Evolutionary conservation across 805 yeast genomes (phyloP).

Genomic region (Starmera quercuum): DNA sequence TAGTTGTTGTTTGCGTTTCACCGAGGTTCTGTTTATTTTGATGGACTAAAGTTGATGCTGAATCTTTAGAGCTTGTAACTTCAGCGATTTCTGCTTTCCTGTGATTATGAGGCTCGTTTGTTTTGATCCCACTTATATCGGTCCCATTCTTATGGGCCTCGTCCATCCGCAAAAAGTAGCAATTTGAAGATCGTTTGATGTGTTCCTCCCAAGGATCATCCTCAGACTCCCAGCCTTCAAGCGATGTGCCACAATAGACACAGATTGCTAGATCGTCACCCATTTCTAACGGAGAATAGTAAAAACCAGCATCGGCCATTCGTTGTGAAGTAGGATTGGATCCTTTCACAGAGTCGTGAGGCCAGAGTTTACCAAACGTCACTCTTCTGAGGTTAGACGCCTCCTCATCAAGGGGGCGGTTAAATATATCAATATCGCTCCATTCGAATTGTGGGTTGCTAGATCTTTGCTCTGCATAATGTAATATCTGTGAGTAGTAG

Average conservation of each 20-base stretch:
- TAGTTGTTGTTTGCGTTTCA: too few species aligned
- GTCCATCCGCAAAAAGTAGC: conserved; percentile 31
- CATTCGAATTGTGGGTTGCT: conserved; percentile 11
- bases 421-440: conserved; percentile 15
- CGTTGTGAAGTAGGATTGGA: conserved; percentile 30
- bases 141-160: too few species aligned
- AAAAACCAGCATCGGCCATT: conserved; percentile 60
- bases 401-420: conserved; percentile 25
- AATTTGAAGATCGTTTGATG: conserved; percentile 29
- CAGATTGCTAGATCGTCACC: conserved; percentile 54
- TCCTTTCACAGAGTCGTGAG: conserved; percentile 32
- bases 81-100: too few species aligned
- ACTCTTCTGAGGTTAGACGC: conserved; percentile 26
- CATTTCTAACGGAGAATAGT: conserved; percentile 40
- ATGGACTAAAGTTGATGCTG: too few species aligned
- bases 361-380: conserved; percentile 39
- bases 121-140: too few species aligned
- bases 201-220: conserved; percentile 65
- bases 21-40: too few species aligned
- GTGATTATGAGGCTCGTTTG: too few species aligned
- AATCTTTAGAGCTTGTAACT: too few species aligned
- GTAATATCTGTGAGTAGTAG: conserved; percentile 19
- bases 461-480: conserved; percentile 16
- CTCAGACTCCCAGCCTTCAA: conserved; percentile 64
- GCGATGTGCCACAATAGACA: conserved; percentile 51